Base-by-base conservation (phyloP, 1,284 basidiomycete genomes). In the Cryptococcus amylolentus region DNA sequence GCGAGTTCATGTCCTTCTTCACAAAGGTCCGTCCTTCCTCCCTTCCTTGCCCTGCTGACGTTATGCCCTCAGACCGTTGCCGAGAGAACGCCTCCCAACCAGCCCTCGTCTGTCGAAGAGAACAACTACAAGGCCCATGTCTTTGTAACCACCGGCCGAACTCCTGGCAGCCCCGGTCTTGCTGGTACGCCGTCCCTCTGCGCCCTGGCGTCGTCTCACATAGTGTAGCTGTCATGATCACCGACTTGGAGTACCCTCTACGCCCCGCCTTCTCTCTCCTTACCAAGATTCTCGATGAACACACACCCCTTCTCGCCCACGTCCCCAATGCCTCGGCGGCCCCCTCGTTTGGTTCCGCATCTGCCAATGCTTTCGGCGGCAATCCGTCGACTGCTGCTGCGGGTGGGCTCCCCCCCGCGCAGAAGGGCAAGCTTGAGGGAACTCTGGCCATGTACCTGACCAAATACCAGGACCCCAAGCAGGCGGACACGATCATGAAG, bases 401-500 rank as follows among this genome's bases (percentile, higher is more conserved):
- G 1, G 76, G 76, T 20, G 76, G 76, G 31, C 65, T 78, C 13
- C 64, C 72, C 3, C 77, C 77, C 1, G 77, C 75, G 4, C 73
- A 77, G 62, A 78, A 78, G 65, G 77, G 77, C n/a, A 77, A 76
- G 60, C 66, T 78, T 65, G 78, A 79, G 58, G 75, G 80, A 0
- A 79, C 89, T 55, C 82, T 92, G 63, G 83, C 86, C 51, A 84
- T 83, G 16, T 98, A 94, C 76, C 78, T 98, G 49, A 81, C 84
- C 73, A 93, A 95, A 78, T 98, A 97, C 78, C 96, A 99, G 80
- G 96, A 99, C 77, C 96, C 96, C 8, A 84, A 88, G 62, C 94
- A 98, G 80, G 96, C 96, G 5, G 96, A 99, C 80, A 88, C 91
- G 18, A 98, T 99, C 71, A 95, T 98, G 94, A 86, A 88, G 69